Evolutionary conservation across 805 yeast species (phyloP), one percentile per base, ranked within the genome.

Genomic region (Lipomyces chichibuensis): DNA sequence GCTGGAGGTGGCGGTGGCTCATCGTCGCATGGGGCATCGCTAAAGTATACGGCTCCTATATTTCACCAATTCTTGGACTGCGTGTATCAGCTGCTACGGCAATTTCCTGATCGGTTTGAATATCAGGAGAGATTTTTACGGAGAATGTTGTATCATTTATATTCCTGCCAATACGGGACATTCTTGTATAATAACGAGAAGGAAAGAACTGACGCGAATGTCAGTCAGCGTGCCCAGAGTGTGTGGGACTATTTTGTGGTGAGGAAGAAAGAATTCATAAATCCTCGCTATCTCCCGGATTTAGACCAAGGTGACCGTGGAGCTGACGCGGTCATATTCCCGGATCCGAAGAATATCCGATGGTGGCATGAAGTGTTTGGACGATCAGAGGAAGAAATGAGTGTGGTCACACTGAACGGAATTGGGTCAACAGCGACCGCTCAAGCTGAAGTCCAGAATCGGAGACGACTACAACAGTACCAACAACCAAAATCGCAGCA

Each of bases 191-290:
- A 95, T 74, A 83, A 84, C 57, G 97, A 95, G 75, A 76, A 78
- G 60, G 96, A 91, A 66, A 79, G 87, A 63, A 73, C 79, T 7
- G 79, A 78, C n/a, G 77, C 81, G 33, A 76, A 81, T 11, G 77
- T 86, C 1, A 75, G 73, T 7, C 72, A 77, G 2, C 80, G 82
- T 13, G 90, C 97, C 0, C 82, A 90, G 43, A 87, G 94, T 14
- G 97, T 90, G 0, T 93, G 98, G 98, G 97, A 93, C 77, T 93
- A 95, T 75, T 94, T 95, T 80, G 81, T 87, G 63, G 90, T 96
- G 5, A 81, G 97, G 29, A 81, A 82, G 23, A 76, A 76, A 11
- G 97, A 93, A 75, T 94, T 93, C 74, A 78, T 83, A 0, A 90
- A 89, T 75, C 77, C 78, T 23, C 74, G 72, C 1, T 91, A 84